Evolutionary conservation across 2,329 filamentous ascomycete species (phyloP).

Genomic region (Tetracladium maxilliforme): DNA sequence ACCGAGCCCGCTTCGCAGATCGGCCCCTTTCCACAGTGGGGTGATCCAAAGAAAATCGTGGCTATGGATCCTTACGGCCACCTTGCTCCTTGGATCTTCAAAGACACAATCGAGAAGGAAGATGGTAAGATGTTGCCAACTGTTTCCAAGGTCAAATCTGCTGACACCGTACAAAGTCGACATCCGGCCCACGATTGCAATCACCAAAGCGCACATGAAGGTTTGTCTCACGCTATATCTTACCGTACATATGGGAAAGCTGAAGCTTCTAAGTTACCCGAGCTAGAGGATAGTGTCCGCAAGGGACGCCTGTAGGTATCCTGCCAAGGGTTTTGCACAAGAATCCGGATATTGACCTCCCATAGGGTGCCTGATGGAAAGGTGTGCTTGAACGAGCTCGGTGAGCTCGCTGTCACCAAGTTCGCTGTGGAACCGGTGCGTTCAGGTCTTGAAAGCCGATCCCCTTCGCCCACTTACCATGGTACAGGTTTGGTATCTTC

Average conservation of each 20-base stretch:
- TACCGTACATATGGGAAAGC: no score
- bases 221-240: no score
- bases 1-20: constrained; percentile 86
- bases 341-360: no score
- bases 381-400: constrained; percentile 72
- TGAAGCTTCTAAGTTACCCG: no score
- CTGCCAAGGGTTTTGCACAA: no score
- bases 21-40: constrained; percentile 82
- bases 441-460: constrained; percentile 19
- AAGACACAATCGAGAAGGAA: constrained; percentile 62
- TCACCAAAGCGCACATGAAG: constrained; percentile 19
- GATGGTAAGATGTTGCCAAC: constrained; percentile 29
- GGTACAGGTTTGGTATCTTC: constrained; percentile 58
- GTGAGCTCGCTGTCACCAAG: constrained; percentile 88
- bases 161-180: no score
- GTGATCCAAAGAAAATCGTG: constrained; percentile 83
- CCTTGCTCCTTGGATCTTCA: constrained; percentile 70
- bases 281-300: no score
- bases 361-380: constrained; percentile 52
- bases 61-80: constrained; percentile 95
- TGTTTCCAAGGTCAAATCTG: no score
- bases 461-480: constrained; percentile 2
- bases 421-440: constrained; percentile 87
- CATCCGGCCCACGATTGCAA: constrained; percentile 18
- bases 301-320: no score